Percentiles rank a stretch among this genome's conserved stretches.
Conservation (phyloP, 805 yeast species). For the Candida pseudoglaebosa region DNA sequence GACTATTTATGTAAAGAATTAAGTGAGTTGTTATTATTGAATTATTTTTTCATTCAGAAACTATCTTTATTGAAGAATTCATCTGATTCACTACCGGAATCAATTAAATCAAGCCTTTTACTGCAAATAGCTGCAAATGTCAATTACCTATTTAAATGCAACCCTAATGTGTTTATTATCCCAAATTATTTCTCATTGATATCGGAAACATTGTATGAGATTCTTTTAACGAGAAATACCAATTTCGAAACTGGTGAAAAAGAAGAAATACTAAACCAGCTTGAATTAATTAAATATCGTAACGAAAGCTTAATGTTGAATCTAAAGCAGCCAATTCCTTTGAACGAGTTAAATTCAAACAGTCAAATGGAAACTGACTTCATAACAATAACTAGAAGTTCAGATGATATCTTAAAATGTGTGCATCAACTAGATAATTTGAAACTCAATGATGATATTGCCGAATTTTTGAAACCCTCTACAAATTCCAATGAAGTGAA, state of each 20-base stretch:
- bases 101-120: slow-evolving; percentile 25
- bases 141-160: slow-evolving; percentile 42
- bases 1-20: slow-evolving; percentile 63
- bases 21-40: slow-evolving; percentile 54
- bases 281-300: slow-evolving; percentile 59
- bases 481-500: slow-evolving; percentile 10
- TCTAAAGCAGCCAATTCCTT: slow-evolving; percentile 17
- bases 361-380: slow-evolving; percentile 2
- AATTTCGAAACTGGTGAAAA: slow-evolving; percentile 23
- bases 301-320: slow-evolving; percentile 69
- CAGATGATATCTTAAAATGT: slow-evolving; percentile 28
- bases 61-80: slow-evolving; percentile 11
- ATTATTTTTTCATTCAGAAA: slow-evolving; percentile 38
- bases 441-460: slow-evolving; percentile 26
- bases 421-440: slow-evolving; percentile 35
- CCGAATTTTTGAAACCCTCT: slow-evolving; percentile 22
- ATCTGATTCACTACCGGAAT: slow-evolving; percentile 10
- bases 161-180: slow-evolving; percentile 58
- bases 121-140: slow-evolving; percentile 25
- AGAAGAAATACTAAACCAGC: slow-evolving; percentile 39
- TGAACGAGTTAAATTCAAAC: background rate
- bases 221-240: slow-evolving; percentile 19
- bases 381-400: slow-evolving; percentile 17
- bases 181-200: slow-evolving; percentile 60
- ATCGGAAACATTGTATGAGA: slow-evolving; percentile 44